Evolutionary conservation across 768 basidiomycete species (phyloP), one percentile per base, ranked within the genome.

Genomic region (Boletellus emodensis): DNA sequence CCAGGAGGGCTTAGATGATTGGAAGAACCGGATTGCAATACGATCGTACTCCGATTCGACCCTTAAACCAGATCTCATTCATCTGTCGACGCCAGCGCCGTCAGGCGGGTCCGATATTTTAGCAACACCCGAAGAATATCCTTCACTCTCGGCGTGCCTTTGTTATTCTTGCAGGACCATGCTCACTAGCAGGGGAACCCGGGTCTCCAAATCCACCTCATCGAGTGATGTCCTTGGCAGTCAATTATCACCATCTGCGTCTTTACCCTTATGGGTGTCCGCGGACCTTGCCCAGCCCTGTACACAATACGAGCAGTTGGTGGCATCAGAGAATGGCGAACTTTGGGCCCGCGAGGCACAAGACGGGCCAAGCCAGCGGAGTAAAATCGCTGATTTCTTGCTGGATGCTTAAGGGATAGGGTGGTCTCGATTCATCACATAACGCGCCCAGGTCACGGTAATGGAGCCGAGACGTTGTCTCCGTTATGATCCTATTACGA

Each of bases 11-110:
- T 72, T 85, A 14, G 83, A 84, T 61, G 80, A 76, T 33, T 91
- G 90, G 90, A 90, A 87, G 62, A 65, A 76, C 0, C 77, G 75
- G 32, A 90, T 87, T 65, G 84, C 90, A 5, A 85, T 90, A 51
- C 79, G 84, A 45, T 76, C 83, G 1, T 76, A 61, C 40, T 52
- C 46, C 7, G 59, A 59, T 32, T 18, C 56, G 26, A 54, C 50
- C 26, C 24, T 66, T 14, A 48, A 43, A 11, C n/a, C 56, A n/a
- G 59, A 61, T 36, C 51, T 52, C 4, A 41, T 32, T 39, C 40
- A 56, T 46, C 32, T 48, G 36, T 54, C 57, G 36, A 38, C 15
- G 12, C 28, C 41, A 18, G 28, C 26, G 24, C 30, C 44, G 14
- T 33, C 33, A 18, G 24, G 48, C 38, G 48, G 10, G 33, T 42